Evolutionary conservation across 768 basidiomycete species (phyloP).

Genomic region (Strobilomyces dryophilus): DNA sequence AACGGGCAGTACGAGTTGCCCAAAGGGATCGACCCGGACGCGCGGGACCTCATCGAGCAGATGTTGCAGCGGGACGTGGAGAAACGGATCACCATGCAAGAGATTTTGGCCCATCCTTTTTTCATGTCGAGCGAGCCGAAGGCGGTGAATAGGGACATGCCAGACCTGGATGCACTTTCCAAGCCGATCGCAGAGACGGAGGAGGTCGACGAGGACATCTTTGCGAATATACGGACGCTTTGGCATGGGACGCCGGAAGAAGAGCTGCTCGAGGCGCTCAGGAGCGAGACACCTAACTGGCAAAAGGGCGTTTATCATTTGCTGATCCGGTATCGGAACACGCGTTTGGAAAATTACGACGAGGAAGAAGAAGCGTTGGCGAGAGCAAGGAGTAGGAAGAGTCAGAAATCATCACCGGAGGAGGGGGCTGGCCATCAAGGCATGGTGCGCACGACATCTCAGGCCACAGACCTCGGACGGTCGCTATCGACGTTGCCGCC

Average conservation of each 20-base stretch:
- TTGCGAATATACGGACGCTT: constrained; percentile 86
- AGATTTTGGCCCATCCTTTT: constrained; percentile 81
- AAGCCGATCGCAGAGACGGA: constrained; percentile 57
- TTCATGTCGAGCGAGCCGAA: constrained; percentile 54
- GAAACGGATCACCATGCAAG: constrained; percentile 76
- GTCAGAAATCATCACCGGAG: constrained; percentile 30
- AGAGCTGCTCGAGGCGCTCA: constrained; percentile 67
- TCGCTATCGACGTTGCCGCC: constrained; percentile 44
- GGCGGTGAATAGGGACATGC: constrained; percentile 40
- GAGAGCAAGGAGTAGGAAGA: constrained; percentile 31
- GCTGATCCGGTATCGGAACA: constrained; percentile 77
- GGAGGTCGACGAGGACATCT: constrained; percentile 84
- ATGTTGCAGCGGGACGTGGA: constrained; percentile 79
- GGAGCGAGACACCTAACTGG: constrained; percentile 71
- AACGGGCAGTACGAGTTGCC: constrained; percentile 74
- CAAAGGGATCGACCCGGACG: constrained; percentile 57
- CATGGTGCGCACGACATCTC: constrained; percentile 24
- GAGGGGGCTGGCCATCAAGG: constrained; percentile 18
- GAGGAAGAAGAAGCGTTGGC: constrained; percentile 55
- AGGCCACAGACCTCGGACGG: constrained; percentile 21
- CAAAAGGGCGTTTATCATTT: constrained; percentile 96
- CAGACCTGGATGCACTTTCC: constrained; percentile 63
- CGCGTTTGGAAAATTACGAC: constrained; percentile 68
- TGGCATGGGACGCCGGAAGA: constrained; percentile 81
- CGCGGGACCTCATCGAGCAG: constrained; percentile 69